Percentiles rank a stretch among this genome's conserved stretches.
Evolutionary conservation across 2,329 filamentous ascomycete species (phyloP).

Genomic region (Talaromyces amestolkiae): DNA sequence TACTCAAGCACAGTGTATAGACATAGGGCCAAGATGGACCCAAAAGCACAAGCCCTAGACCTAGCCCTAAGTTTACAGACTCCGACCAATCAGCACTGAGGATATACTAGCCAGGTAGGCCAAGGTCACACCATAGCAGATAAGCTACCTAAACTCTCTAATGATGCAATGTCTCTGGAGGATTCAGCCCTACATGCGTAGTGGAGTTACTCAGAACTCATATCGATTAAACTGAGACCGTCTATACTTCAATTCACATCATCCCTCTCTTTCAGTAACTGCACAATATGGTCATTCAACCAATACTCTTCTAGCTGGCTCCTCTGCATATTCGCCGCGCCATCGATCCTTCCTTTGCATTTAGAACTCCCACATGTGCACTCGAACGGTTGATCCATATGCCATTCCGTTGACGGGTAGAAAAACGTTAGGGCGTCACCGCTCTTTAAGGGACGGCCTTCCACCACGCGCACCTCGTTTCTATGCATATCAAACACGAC

Average conservation of each 20-base stretch:
- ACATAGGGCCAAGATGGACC: too few species aligned
- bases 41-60: too few species aligned
- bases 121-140: background rate
- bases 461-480: background rate
- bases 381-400: slow-evolving; percentile 1
- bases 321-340: background rate
- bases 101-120: too few species aligned
- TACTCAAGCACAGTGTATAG: too few species aligned
- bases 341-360: background rate
- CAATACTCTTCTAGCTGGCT: background rate
- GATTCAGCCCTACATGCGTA: background rate
- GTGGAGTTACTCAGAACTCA: background rate
- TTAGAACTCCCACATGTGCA: background rate
- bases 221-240: background rate
- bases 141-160: background rate
- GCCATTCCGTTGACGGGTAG: slow-evolving; percentile 2
- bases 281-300: background rate
- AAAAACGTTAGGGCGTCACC: slow-evolving; percentile 3
- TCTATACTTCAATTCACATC: background rate
- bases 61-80: too few species aligned
- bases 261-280: background rate
- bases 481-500: background rate
- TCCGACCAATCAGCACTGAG: too few species aligned
- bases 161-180: background rate
- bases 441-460: background rate